phyloP scores from a whole-genome alignment of 495 filamentous ascomycete species.

The Hyaloscypha variabilis region DNA sequence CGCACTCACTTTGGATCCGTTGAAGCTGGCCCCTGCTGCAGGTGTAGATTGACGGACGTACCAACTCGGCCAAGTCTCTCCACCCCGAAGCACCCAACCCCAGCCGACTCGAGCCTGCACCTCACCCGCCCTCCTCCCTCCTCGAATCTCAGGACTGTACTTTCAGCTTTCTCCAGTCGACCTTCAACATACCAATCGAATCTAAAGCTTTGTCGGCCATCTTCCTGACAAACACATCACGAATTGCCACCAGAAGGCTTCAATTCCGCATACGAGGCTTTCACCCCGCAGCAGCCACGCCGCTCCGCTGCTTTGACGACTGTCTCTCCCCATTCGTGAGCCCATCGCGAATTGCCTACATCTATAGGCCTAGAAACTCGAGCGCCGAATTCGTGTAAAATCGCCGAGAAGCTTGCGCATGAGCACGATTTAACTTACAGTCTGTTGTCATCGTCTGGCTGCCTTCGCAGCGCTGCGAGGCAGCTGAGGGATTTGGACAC shows the following conservation, averaged over 20 bases:
- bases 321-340: background rate
- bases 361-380: background rate
- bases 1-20: background rate
- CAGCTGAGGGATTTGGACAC: background rate
- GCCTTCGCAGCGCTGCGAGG: constrained; percentile 22
- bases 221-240: background rate
- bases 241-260: constrained; percentile 15
- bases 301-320: constrained; percentile 3
- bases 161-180: background rate
- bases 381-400: background rate
- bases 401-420: constrained; percentile 16
- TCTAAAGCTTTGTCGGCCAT: background rate
- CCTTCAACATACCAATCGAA: background rate
- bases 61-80: constrained; percentile 5
- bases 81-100: background rate
- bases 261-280: constrained; percentile 5
- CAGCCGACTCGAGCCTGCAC: background rate
- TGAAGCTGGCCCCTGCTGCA: background rate
- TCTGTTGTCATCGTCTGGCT: constrained; percentile 15
- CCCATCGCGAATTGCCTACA: background rate
- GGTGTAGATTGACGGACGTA: background rate
- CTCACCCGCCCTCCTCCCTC: background rate
- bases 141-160: background rate
- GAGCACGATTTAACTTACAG: constrained; percentile 2
- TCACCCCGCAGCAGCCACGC: constrained; percentile 1